Conservation (phyloP, 2,329 filamentous ascomycete species). For the Aspergillus persii region DNA sequence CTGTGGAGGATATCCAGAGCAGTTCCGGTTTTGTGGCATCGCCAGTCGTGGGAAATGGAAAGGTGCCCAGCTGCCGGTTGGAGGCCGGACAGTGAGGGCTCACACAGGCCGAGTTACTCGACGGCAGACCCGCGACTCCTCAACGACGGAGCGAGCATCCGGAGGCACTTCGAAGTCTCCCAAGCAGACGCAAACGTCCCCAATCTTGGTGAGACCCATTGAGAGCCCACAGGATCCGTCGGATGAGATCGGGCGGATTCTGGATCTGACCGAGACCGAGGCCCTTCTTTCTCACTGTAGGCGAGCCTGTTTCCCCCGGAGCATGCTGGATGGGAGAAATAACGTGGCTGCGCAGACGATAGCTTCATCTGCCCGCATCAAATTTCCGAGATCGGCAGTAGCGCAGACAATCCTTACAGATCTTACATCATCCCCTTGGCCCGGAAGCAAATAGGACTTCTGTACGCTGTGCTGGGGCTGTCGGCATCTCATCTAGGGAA, state of each 20-base stretch:
- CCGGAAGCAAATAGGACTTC: conserved; percentile 25
- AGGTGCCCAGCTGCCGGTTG: conserved; percentile 20
- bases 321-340: not conserved
- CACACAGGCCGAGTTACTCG: not conserved
- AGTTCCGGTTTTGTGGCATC: conserved; percentile 31
- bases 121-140: not conserved
- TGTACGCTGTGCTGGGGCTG: conserved; percentile 29
- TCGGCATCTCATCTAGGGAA: conserved; percentile 29
- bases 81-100: not conserved
- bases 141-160: not conserved
- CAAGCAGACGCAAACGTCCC: not conserved
- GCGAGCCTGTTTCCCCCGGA: not conserved
- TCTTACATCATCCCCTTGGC: conserved; percentile 29
- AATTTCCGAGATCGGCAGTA: conserved; percentile 23
- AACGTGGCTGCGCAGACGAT: conserved; percentile 21
- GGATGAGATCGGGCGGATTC: conserved; percentile 6
- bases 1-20: conserved; percentile 32
- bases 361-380: conserved; percentile 29
- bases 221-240: not conserved
- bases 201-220: not conserved
- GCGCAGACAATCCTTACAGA: conserved; percentile 28
- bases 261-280: conserved; percentile 15
- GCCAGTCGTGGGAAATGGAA: conserved; percentile 33
- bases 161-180: not conserved
- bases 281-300: conserved; percentile 24